phyloP scores from a whole-genome alignment of 2,329 filamentous ascomycete species.

The Colletotrichum destructivum region DNA sequence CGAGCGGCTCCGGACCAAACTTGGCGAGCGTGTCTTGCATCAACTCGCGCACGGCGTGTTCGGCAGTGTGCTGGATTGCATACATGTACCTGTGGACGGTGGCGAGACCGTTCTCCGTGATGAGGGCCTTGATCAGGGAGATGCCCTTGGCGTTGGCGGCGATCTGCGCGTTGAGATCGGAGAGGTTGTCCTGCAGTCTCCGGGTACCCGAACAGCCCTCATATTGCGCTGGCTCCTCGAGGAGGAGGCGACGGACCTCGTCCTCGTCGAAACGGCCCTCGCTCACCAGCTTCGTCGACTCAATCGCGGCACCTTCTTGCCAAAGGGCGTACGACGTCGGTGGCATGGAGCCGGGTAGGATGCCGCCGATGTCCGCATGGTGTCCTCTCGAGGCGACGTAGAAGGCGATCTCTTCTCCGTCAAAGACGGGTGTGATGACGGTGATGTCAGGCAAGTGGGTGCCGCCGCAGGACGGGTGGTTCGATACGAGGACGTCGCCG shows the following conservation, averaged over 20 bases:
- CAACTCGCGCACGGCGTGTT: constrained; percentile 38
- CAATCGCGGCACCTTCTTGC: constrained; percentile 76
- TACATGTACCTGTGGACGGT: constrained; percentile 66
- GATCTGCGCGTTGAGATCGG: constrained; percentile 82
- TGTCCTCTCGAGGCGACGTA: constrained; percentile 52
- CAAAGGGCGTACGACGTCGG: constrained; percentile 77
- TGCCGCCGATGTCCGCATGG: constrained; percentile 75
- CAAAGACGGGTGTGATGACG: constrained; percentile 57
- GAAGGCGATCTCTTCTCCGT: constrained; percentile 50
- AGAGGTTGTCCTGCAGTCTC: constrained; percentile 81
- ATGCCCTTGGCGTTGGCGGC: constrained; percentile 84
- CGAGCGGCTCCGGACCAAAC: constrained; percentile 78
- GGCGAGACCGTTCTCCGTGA: constrained; percentile 82
- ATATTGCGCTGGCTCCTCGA: constrained; percentile 74
- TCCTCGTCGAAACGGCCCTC: constrained; percentile 85
- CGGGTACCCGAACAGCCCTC: constrained; percentile 79
- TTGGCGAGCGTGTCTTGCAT: constrained; percentile 61
- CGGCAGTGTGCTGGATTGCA: constrained; percentile 42
- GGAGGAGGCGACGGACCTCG: constrained; percentile 75
- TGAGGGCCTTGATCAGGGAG: constrained; percentile 80
- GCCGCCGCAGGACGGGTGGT: constrained; percentile 47
- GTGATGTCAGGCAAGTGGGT: constrained; percentile 60
- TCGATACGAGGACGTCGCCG: constrained; percentile 83
- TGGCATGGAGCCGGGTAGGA: constrained; percentile 87
- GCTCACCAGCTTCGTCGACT: constrained; percentile 79